These are phyloP conservation scores for Myxozyma lipomycoides DNA, from an alignment of 805 yeast genomes.

Conservation along the genomic window DNA sequence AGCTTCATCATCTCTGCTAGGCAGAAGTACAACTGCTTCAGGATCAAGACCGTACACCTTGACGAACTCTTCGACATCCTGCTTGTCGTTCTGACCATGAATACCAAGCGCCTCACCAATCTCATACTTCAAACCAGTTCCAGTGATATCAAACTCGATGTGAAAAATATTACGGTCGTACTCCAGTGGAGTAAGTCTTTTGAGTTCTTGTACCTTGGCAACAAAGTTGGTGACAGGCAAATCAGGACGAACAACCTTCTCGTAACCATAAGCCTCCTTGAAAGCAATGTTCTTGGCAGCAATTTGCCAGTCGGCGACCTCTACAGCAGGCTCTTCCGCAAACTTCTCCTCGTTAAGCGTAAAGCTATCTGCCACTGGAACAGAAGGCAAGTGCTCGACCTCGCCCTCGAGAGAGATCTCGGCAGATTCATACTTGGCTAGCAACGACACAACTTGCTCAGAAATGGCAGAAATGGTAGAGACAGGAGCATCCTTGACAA, in stretches of 20 bases:
- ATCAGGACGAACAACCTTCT: slow-evolving; percentile 76
- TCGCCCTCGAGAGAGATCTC: slow-evolving; percentile 31
- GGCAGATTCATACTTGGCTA: slow-evolving; percentile 31
- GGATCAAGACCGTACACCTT: slow-evolving; percentile 66
- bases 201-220: slow-evolving; percentile 86
- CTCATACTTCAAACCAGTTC: slow-evolving; percentile 85
- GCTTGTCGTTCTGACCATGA: slow-evolving; percentile 77
- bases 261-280: slow-evolving; percentile 67
- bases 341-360: slow-evolving; percentile 54
- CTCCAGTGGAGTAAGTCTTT: slow-evolving; percentile 82
- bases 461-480: slow-evolving; percentile 31
- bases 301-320: slow-evolving; percentile 45
- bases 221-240: slow-evolving; percentile 77
- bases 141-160: slow-evolving; percentile 85
- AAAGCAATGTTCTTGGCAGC: slow-evolving; percentile 70
- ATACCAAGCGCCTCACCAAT: slow-evolving; percentile 97
- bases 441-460: slow-evolving; percentile 37
- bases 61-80: slow-evolving; percentile 65
- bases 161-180: slow-evolving; percentile 95
- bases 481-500: slow-evolving; percentile 8
- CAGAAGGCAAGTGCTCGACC: slow-evolving; percentile 43
- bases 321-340: slow-evolving; percentile 42
- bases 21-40: slow-evolving; percentile 62
- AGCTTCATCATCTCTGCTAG: slow-evolving; percentile 59
- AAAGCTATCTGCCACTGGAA: slow-evolving; percentile 63